Evolutionary conservation across 192 early-diverging fungal species (phyloP).

Genomic region (Gryganskiella cystojenkinii): DNA sequence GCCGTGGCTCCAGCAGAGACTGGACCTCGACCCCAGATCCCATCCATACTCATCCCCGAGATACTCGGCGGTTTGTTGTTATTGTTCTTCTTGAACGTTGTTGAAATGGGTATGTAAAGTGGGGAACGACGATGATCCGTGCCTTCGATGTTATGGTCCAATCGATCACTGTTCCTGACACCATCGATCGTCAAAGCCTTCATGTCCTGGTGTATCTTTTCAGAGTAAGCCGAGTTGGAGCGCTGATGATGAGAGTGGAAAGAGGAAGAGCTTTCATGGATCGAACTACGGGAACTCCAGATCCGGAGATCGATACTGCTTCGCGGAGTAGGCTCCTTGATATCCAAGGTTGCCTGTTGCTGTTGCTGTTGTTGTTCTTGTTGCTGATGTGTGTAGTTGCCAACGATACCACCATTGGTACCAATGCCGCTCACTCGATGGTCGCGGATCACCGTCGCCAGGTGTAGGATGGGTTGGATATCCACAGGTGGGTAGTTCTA

Average conservation of each 20-base stretch:
- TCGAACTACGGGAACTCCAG: conserved; percentile 18
- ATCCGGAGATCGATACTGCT: conserved; percentile 31
- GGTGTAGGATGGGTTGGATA: conserved; percentile 53
- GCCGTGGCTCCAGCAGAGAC: neutral
- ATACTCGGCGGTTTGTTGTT: conserved; percentile 22
- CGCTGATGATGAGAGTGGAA: neutral
- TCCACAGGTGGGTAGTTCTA: conserved; percentile 71
- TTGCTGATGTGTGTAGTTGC: neutral
- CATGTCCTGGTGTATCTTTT: neutral
- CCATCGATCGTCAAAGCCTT: conserved; percentile 38
- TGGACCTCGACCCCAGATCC: conserved; percentile 7
- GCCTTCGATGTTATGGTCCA: conserved; percentile 45
- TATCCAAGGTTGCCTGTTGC: neutral
- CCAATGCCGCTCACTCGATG: conserved; percentile 6
- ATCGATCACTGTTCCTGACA: conserved; percentile 36
- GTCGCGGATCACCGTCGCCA: conserved; percentile 53
- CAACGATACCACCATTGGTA: too few relatives aligned
- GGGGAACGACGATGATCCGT: conserved; percentile 31
- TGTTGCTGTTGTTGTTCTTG: neutral
- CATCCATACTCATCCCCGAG: conserved; percentile 25
- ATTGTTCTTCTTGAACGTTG: conserved; percentile 6
- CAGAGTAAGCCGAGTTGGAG: neutral
- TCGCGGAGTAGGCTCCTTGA: neutral
- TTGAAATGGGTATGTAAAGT: conserved; percentile 12
- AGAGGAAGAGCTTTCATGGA: conserved; percentile 5